These are phyloP conservation scores for Podospora didyma DNA, from an alignment of 495 filamentous ascomycete species.

Conservation along the genomic window DNA sequence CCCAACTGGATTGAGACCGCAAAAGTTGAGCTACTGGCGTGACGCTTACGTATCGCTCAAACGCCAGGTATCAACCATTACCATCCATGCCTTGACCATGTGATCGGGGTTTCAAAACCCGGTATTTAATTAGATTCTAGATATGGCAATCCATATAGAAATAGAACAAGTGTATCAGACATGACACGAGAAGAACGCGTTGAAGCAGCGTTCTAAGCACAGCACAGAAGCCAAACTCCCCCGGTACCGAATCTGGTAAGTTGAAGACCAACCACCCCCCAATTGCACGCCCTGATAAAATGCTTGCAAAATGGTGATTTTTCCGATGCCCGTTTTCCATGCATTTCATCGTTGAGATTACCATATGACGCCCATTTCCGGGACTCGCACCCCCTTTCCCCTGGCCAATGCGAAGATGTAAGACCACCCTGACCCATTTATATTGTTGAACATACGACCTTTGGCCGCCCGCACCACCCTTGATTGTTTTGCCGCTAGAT, in stretches of 20 bases:
- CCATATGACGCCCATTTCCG: background rate
- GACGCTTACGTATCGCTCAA: too few species aligned
- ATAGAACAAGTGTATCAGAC: too few species aligned
- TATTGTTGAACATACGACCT: slow-evolving; percentile 18
- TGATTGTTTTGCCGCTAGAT: slow-evolving; percentile 28
- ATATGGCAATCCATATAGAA: too few species aligned
- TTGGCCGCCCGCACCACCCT: too few species aligned
- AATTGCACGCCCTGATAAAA: slow-evolving; percentile 34
- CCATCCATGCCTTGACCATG: too few species aligned
- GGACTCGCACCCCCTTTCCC: background rate
- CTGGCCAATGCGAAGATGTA: slow-evolving; percentile 15
- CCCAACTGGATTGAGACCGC: too few species aligned
- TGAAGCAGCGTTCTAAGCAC: slow-evolving; percentile 28
- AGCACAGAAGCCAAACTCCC: slow-evolving; percentile 22
- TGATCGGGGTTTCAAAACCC: too few species aligned
- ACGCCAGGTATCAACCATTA: too few species aligned
- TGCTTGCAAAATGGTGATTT: slow-evolving; percentile 31
- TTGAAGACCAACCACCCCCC: slow-evolving; percentile 31
- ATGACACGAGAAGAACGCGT: slow-evolving; percentile 17
- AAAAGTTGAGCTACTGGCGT: too few species aligned
- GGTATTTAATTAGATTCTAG: too few species aligned
- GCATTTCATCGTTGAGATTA: slow-evolving; percentile 26
- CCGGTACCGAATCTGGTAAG: slow-evolving; percentile 26
- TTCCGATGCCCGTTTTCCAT: slow-evolving; percentile 24
- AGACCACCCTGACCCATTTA: slow-evolving; percentile 21